A percentile compares a stretch with the other conserved stretches of the same genome.
Evolutionary conservation across 108 stramenopile genomes (phyloP).

Genomic region (Nannochloropsis gaditana): DNA sequence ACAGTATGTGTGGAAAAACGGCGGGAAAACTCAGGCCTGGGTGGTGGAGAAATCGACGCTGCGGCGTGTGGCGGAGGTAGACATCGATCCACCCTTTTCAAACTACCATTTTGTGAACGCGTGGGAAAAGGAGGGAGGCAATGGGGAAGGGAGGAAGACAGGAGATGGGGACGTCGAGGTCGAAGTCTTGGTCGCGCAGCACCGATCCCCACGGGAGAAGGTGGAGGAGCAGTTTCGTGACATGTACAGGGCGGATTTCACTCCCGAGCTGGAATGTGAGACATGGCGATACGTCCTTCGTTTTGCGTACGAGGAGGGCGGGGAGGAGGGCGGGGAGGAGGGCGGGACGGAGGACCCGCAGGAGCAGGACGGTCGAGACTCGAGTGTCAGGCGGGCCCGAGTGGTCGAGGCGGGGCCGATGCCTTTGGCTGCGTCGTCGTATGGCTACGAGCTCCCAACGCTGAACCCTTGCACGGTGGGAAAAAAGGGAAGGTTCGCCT

Average conservation of each 20-base stretch:
- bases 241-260: background rate
- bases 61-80: background rate
- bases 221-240: background rate
- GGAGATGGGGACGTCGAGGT: background rate
- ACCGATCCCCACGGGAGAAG: background rate
- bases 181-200: background rate
- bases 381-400: background rate
- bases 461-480: background rate
- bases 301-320: background rate
- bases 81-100: background rate
- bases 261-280: background rate
- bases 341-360: background rate
- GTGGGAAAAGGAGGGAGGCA: background rate
- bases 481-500: background rate
- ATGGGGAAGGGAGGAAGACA: background rate
- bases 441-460: constrained; percentile 3
- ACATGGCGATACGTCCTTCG: background rate
- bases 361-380: too few relatives aligned
- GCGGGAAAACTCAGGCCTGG: background rate
- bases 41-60: background rate
- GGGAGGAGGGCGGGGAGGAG: too few relatives aligned
- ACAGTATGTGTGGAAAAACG: background rate
- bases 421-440: background rate
- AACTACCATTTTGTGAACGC: constrained; percentile 6
- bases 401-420: background rate